phyloP scores from a whole-genome alignment of 495 filamentous ascomycete genomes.

The Articulospora tetracladia region DNA sequence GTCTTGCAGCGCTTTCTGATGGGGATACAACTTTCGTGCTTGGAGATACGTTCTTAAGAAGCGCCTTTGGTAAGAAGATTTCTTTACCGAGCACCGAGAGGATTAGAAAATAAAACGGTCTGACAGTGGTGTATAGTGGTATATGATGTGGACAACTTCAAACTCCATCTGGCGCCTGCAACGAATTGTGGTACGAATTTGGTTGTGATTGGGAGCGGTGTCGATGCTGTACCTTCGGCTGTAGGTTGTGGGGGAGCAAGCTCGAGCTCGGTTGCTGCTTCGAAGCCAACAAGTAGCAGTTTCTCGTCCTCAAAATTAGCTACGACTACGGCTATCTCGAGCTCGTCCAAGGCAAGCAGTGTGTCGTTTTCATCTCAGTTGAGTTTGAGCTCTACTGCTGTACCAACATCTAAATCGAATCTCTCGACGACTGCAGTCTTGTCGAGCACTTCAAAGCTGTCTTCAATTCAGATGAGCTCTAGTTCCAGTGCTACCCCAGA shows the following conservation, averaged over 20 bases:
- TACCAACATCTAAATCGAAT: too few species aligned
- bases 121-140: slow-evolving; percentile 5
- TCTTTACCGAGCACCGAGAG: too few species aligned
- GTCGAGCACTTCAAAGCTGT: neutral
- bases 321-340: neutral
- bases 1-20: slow-evolving; percentile 48
- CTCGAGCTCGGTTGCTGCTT: neutral
- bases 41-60: slow-evolving; percentile 12
- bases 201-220: neutral
- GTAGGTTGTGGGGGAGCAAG: neutral
- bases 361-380: neutral
- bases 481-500: neutral
- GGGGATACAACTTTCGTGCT: slow-evolving; percentile 7
- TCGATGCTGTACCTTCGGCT: slow-evolving; percentile 11
- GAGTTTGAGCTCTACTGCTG: too few species aligned
- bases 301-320: neutral
- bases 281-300: neutral
- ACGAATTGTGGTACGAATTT: slow-evolving; percentile 5
- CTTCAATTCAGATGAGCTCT: neutral
- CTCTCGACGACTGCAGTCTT: too few species aligned
- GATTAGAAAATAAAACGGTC: neutral
- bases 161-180: slow-evolving; percentile 9
- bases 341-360: neutral
- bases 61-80: neutral
- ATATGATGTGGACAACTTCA: slow-evolving; percentile 15